A percentile compares a stretch with the other conserved stretches of the same genome.
These are phyloP conservation scores for Avena atlantica DNA, from an alignment of 176 grass and related monocot genomes.

Conservation along the genomic window DNA sequence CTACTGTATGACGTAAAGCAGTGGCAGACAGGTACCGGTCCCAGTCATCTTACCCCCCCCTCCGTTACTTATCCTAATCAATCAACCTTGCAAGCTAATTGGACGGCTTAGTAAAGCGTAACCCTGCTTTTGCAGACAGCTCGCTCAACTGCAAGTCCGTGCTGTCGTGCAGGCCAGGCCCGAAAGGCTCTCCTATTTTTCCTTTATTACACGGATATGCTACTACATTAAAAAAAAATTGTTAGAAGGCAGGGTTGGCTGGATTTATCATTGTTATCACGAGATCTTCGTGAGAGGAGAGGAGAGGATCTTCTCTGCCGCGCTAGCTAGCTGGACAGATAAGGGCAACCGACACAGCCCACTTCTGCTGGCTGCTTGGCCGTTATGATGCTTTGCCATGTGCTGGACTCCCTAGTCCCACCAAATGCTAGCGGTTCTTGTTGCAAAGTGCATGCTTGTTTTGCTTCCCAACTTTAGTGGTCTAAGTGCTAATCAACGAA, in stretches of 20 bases:
- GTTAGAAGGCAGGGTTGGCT: neutral
- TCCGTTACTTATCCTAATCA: neutral
- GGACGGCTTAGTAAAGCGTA: neutral
- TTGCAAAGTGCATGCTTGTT: slow-evolving; percentile 15
- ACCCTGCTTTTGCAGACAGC: slow-evolving; percentile 36
- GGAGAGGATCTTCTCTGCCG: neutral
- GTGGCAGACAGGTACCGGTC: neutral
- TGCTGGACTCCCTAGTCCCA: neutral
- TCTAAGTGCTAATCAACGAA: neutral
- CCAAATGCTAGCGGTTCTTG: neutral
- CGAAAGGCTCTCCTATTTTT: neutral
- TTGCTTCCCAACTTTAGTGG: neutral
- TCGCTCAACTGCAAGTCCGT: slow-evolving; percentile 19
- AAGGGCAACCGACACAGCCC: neutral
- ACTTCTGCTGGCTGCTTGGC: neutral
- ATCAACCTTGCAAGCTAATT: neutral
- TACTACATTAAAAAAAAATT: no score
- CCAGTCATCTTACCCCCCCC: neutral
- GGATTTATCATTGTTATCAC: neutral
- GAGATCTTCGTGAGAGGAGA: slow-evolving; percentile 9
- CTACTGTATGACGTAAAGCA: neutral
- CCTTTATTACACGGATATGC: neutral
- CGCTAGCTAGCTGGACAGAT: slow-evolving; percentile 1
- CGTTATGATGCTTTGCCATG: slow-evolving; percentile 2
- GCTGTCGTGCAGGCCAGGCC: slow-evolving; percentile 48